Evolutionary conservation across 768 basidiomycete species (phyloP).

Genomic region (Trametes meyenii): DNA sequence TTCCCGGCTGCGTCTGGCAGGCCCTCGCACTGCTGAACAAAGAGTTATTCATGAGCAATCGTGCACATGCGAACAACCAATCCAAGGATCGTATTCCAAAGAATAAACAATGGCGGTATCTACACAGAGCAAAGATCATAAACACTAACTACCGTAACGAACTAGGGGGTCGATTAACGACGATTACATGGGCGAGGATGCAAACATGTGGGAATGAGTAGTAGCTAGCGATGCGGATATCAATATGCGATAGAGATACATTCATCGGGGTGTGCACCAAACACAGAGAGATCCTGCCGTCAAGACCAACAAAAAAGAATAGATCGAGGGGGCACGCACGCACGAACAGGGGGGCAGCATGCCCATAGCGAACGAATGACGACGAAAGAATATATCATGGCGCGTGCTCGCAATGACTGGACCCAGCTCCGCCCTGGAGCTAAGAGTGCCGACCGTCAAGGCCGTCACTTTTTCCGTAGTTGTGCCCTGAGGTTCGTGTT

Average conservation of each 20-base stretch:
- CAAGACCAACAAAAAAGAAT: slow-evolving; percentile 4
- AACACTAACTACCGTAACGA: slow-evolving; percentile 23
- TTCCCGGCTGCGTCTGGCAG: too few species aligned
- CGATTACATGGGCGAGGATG: slow-evolving; percentile 26
- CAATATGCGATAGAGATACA: slow-evolving; percentile 27
- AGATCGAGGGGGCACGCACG: not conserved
- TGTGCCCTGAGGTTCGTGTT: slow-evolving; percentile 73
- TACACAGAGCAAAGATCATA: slow-evolving; percentile 13
- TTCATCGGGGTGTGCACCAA: slow-evolving; percentile 23
- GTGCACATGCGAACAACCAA: too few species aligned
- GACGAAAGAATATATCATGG: not conserved
- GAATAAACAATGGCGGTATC: slow-evolving; percentile 17
- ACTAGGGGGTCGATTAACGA: not conserved
- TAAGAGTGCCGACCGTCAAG: slow-evolving; percentile 4
- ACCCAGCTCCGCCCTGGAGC: not conserved
- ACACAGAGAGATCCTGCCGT: slow-evolving; percentile 16
- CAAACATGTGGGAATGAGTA: slow-evolving; percentile 26
- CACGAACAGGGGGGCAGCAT: not conserved
- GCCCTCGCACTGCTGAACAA: too few species aligned
- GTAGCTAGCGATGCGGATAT: slow-evolving; percentile 24
- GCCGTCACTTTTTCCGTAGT: slow-evolving; percentile 45
- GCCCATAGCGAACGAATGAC: not conserved
- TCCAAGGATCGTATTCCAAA: too few species aligned
- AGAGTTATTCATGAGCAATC: too few species aligned
- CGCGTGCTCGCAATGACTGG: not conserved